A percentile compares a stretch with the other conserved stretches of the same genome.
Conservation (phyloP, 768 basidiomycete species). For the Lactifluus pinguis region DNA sequence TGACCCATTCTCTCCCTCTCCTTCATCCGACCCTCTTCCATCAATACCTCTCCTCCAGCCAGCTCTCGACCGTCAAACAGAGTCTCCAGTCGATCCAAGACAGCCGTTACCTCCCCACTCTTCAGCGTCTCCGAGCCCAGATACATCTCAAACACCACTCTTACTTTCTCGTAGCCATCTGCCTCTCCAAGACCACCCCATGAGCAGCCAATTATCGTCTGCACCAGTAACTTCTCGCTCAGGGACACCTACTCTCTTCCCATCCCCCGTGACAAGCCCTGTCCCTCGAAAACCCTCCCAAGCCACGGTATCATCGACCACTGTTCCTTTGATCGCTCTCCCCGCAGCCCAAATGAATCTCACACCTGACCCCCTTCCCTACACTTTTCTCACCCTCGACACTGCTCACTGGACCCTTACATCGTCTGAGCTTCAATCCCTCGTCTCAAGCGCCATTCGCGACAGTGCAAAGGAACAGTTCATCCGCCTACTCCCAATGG, state of each 20-base stretch:
- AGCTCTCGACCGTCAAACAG: background rate
- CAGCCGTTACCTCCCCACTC: background rate
- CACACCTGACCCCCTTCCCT: slow-evolving; percentile 15
- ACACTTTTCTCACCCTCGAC: slow-evolving; percentile 17
- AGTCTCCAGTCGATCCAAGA: background rate
- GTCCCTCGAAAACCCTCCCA: slow-evolving; percentile 7
- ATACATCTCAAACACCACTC: background rate
- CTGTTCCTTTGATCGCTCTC: background rate
- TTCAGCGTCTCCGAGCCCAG: background rate
- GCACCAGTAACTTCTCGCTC: background rate
- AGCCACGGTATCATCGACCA: background rate
- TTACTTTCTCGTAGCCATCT: background rate
- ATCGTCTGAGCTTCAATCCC: slow-evolving; percentile 17
- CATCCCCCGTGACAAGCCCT: background rate
- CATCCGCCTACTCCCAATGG: slow-evolving; percentile 18
- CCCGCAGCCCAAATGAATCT: slow-evolving; percentile 6
- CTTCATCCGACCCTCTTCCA: background rate
- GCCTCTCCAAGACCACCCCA: background rate
- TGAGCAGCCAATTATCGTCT: background rate
- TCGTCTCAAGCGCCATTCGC: slow-evolving; percentile 20
- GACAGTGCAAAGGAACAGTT: slow-evolving; percentile 19
- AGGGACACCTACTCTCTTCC: background rate
- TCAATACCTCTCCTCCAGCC: background rate
- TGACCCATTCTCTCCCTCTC: background rate
- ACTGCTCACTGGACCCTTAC: slow-evolving; percentile 20